Conservation (phyloP, 2,329 filamentous ascomycete species). For the Fusarium poae region DNA sequence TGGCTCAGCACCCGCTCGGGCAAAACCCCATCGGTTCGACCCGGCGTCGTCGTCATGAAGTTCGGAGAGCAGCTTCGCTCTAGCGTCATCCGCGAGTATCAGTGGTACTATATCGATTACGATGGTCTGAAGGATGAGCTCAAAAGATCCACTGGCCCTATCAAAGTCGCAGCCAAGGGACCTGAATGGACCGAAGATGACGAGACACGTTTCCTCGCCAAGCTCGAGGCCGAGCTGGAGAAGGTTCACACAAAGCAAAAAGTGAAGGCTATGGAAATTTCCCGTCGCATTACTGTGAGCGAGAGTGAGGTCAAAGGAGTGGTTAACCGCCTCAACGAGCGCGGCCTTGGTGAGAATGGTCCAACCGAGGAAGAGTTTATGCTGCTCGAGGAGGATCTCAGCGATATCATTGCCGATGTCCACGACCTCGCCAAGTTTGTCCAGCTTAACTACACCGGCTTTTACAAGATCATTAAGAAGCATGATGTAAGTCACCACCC, state of each 20-base stretch:
- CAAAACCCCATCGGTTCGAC: conserved; percentile 54
- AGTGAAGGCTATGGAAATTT: conserved; percentile 96
- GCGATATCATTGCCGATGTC: conserved; percentile 98
- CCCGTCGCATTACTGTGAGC: conserved; percentile 86
- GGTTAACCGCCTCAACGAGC: conserved; percentile 77
- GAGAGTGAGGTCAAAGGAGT: conserved; percentile 93
- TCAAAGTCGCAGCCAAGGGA: conserved; percentile 57
- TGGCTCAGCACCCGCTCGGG: conserved; percentile 56
- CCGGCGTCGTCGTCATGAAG: conserved; percentile 74
- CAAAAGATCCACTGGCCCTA: conserved; percentile 74
- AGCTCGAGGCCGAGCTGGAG: conserved; percentile 92
- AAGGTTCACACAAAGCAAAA: conserved; percentile 99
- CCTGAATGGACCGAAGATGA: conserved; percentile 90
- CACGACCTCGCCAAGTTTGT: conserved; percentile 98
- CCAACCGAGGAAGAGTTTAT: conserved; percentile 94
- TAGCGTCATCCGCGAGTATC: conserved; percentile 95
- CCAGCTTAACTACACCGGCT: conserved; percentile 97
- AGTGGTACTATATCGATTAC: conserved; percentile 99
- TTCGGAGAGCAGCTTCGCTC: conserved; percentile 98
- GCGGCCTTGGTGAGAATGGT: conserved; percentile 67
- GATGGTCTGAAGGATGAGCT: conserved; percentile 91
- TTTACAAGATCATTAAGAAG: conserved; percentile 99
- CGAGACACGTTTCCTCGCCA: conserved; percentile 86
- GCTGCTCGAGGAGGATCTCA: conserved; percentile 92
- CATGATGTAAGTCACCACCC: conserved; percentile 77